Base-by-base conservation (phyloP, 768 basidiomycete genomes). In the Calocera viscosa region DNA sequence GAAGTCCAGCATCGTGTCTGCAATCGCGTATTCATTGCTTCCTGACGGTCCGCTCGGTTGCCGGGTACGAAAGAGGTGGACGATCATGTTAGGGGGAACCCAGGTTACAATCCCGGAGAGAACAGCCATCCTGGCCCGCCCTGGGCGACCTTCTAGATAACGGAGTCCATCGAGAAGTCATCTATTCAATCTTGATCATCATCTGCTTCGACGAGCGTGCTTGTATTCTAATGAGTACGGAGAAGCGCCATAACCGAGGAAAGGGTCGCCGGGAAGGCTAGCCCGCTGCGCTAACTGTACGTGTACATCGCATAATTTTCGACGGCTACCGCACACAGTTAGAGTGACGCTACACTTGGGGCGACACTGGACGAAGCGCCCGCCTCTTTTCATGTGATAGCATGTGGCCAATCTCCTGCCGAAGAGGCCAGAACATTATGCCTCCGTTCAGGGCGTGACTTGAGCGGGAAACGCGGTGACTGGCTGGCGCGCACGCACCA, bases 371-470 rank as follows among this genome's bases (percentile, higher is more conserved):
- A 38, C 35, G 7, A 38, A 38, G 35, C 14, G 35, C 14, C 14
- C 53, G 30, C 10, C 14, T 2, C 53, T 30, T 47, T 47, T 40
- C 39, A 40, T 19, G 39, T 40, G 39, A n/a, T n/a, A n/a, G n/a
- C n/a, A n/a, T n/a, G n/a, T n/a, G n/a, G n/a, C n/a, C n/a, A n/a
- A n/a, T n/a, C n/a, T n/a, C 12, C 12, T 10, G 49, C 14, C 14
- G 49, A 49, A 49, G 11, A 10, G 53, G 24, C 26, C 11, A 30
- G 26, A 60, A 30, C 11, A 16, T 5, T 28, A 60, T 60, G 53
- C 53, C 10, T 60, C 53, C 53, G 53, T 60, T 49, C 53, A 60
- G 53, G 53, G 53, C 53, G 19, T 60, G 53, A 47, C 19, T 17
- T 24, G 35, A 47, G 19, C 43, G 24, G 7, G 43, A 47, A 7